A percentile compares a stretch with the other conserved stretches of the same genome.
Evolutionary conservation across 2,329 filamentous ascomycete genomes (phyloP).

Genomic region (Didymella pomorum): DNA sequence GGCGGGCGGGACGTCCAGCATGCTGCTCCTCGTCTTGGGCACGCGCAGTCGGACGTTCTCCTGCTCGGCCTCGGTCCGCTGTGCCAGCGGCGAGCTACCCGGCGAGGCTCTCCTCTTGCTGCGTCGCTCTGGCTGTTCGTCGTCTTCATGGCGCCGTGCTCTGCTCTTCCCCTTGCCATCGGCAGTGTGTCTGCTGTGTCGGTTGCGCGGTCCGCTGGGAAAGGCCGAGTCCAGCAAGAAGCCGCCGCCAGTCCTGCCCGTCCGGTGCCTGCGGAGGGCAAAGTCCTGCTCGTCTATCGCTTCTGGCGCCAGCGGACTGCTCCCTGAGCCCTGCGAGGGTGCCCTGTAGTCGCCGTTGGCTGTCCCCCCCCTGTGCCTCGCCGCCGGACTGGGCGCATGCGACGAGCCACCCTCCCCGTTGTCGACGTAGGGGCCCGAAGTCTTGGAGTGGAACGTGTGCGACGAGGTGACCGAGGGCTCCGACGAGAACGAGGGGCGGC

Average conservation of each 20-base stretch:
- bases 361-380: constrained; percentile 23
- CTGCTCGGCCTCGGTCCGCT: constrained; percentile 16
- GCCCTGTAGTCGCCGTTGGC: neutral
- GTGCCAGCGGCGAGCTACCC: too few relatives aligned
- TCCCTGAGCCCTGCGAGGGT: constrained; percentile 19
- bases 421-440: constrained; percentile 32
- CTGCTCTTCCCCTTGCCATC: neutral
- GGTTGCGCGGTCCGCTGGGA: constrained; percentile 31
- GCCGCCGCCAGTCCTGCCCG: constrained; percentile 51
- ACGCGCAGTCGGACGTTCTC: constrained; percentile 28
- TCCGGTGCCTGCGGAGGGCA: constrained; percentile 40
- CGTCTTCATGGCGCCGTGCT: neutral
- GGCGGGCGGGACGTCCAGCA: constrained; percentile 13
- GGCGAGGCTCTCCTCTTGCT: too few relatives aligned
- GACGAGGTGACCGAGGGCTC: constrained; percentile 46
- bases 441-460: constrained; percentile 42
- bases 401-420: constrained; percentile 41
- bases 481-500: constrained; percentile 40
- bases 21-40: constrained; percentile 30
- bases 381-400: constrained; percentile 15
- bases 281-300: constrained; percentile 44
- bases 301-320: constrained; percentile 31
- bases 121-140: neutral
- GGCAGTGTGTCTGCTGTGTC: neutral
- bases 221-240: constrained; percentile 57